phyloP scores from a whole-genome alignment of 116 monocot species.

The Posidonia oceanica region DNA sequence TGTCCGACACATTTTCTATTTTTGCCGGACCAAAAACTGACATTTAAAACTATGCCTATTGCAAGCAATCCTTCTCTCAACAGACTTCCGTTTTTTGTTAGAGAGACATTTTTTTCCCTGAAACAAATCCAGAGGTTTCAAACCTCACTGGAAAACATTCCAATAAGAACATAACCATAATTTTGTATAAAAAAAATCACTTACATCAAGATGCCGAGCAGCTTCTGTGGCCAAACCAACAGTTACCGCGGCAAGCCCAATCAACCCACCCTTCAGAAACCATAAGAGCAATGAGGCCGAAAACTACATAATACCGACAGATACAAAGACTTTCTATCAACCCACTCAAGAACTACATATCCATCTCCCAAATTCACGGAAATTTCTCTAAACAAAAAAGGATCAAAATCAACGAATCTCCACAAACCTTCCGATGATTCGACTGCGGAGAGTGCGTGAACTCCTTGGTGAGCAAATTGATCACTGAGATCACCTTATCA shows the following conservation, averaged over 20 bases:
- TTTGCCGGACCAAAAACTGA: too few species aligned
- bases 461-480: constrained; percentile 49
- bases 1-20: too few species aligned
- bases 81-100: too few species aligned
- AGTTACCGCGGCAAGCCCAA: constrained; percentile 89
- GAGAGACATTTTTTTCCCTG: too few species aligned
- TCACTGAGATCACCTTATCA: constrained; percentile 74
- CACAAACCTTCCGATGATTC: constrained; percentile 84
- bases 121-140: too few species aligned
- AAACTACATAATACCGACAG: neutral
- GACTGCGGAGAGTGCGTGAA: constrained; percentile 61
- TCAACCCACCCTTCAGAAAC: constrained; percentile 73
- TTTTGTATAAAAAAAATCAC: neutral
- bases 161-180: too few species aligned
- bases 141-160: too few species aligned
- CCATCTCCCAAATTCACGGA: neutral
- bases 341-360: neutral
- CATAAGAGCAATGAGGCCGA: neutral
- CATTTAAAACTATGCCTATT: too few species aligned
- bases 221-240: constrained; percentile 86
- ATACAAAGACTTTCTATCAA: neutral
- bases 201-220: constrained; percentile 86
- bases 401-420: neutral
- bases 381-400: neutral
- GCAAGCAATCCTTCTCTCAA: neutral